These are phyloP conservation scores for Thermochaetoides thermophila DNA, from an alignment of 495 filamentous ascomycete genomes.

Conservation along the genomic window DNA sequence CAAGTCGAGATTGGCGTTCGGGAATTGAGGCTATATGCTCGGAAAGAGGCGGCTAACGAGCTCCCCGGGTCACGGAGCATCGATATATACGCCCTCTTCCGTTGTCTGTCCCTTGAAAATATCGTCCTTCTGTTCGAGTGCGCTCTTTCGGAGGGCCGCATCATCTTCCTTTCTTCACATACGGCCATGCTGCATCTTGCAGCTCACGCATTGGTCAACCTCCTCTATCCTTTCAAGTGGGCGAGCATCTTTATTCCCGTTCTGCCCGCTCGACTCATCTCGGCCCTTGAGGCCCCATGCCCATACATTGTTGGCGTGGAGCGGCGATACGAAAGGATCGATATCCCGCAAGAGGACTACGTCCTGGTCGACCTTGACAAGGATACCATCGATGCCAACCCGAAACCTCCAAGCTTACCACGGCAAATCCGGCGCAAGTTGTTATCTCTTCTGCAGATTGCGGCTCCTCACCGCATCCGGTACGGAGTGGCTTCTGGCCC, in stretches of 20 bases:
- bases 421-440: constrained; percentile 84
- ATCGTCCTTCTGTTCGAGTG: constrained; percentile 89
- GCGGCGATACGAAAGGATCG: constrained; percentile 78
- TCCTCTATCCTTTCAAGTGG: constrained; percentile 88
- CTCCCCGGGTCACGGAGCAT: constrained; percentile 82
- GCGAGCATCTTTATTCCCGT: constrained; percentile 86
- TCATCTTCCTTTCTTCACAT: constrained; percentile 90
- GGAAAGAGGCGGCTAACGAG: constrained; percentile 89
- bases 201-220: constrained; percentile 62
- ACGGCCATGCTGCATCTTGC: constrained; percentile 93
- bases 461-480: constrained; percentile 77
- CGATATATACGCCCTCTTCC: constrained; percentile 87
- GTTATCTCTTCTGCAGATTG: constrained; percentile 69
- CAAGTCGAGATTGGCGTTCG: constrained; percentile 87
- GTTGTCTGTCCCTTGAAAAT: constrained; percentile 75
- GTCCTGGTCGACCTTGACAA: constrained; percentile 87
- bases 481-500: constrained; percentile 78
- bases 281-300: constrained; percentile 85
- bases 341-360: constrained; percentile 92
- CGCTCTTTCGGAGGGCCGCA: constrained; percentile 81
- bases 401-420: constrained; percentile 58
- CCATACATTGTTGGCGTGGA: constrained; percentile 96
- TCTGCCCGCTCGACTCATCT: constrained; percentile 71
- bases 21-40: constrained; percentile 79
- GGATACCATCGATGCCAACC: constrained; percentile 71